These are phyloP conservation scores for Clohesyomyces aquaticus DNA, from an alignment of 495 filamentous ascomycete species.

Conservation along the genomic window DNA sequence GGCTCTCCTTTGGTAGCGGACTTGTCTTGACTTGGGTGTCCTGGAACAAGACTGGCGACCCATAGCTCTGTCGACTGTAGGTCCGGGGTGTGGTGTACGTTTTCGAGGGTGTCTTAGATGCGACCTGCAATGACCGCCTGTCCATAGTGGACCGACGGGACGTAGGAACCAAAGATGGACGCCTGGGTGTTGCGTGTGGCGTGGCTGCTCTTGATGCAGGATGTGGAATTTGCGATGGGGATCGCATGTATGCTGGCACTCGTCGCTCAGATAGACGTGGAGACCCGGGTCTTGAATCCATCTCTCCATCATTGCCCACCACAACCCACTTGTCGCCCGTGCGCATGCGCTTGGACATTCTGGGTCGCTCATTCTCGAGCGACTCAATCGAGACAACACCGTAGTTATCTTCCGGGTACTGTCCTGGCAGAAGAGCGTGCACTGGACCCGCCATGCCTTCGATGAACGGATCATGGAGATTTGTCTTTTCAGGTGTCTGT, in stretches of 20 bases:
- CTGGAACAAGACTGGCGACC: slow-evolving; percentile 34
- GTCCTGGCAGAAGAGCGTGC: slow-evolving; percentile 51
- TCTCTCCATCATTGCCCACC: slow-evolving; percentile 53
- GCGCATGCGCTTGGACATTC: slow-evolving; percentile 59
- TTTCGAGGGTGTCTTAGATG: slow-evolving; percentile 28
- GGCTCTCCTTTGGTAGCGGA: slow-evolving; percentile 64
- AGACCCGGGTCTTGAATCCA: slow-evolving; percentile 38
- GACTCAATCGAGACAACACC: slow-evolving; percentile 42
- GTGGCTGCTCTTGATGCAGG: slow-evolving; percentile 39
- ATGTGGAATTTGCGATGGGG: slow-evolving; percentile 39
- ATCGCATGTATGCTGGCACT: slow-evolving; percentile 17
- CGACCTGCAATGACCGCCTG: slow-evolving; percentile 48
- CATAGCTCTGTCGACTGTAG: slow-evolving; percentile 37
- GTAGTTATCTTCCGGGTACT: slow-evolving; percentile 50
- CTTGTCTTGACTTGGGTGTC: slow-evolving; percentile 37
- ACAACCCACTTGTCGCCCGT: slow-evolving; percentile 72
- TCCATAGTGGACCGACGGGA: slow-evolving; percentile 40
- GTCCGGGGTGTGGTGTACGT: slow-evolving; percentile 21
- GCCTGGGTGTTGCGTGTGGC: slow-evolving; percentile 20
- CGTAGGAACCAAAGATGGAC: slow-evolving; percentile 42
- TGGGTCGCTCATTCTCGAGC: slow-evolving; percentile 42
- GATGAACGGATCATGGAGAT: slow-evolving; percentile 39
- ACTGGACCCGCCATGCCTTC: slow-evolving; percentile 1
- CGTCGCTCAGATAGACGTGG: slow-evolving; percentile 37
- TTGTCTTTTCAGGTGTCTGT: background rate